These are phyloP conservation scores for Backusella luteola DNA, from an alignment of 192 early-diverging fungal genomes.

Conservation along the genomic window DNA sequence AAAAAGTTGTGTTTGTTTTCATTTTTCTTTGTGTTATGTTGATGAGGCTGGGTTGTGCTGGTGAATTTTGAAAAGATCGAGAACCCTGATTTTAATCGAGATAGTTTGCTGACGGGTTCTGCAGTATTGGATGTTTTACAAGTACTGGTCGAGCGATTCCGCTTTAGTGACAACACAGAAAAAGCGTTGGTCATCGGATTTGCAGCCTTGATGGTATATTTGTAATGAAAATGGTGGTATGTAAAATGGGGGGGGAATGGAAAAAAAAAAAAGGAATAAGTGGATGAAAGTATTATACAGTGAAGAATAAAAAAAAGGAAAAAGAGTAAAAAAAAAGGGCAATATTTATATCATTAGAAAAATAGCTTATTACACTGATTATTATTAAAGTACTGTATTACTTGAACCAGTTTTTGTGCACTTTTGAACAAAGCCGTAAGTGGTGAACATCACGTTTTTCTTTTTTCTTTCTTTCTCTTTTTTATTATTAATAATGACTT, in stretches of 20 bases:
- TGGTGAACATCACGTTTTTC: background rate
- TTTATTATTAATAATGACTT: background rate
- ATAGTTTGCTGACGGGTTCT: constrained; percentile 1
- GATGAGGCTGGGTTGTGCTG: background rate
- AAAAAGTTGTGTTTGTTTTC: background rate
- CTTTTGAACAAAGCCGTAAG: background rate
- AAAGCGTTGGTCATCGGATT: constrained; percentile 15
- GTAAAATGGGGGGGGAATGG: background rate
- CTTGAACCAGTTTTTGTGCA: background rate
- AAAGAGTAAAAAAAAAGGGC: no score
- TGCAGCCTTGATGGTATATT: background rate
- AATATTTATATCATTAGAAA: no score
- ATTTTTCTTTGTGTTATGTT: background rate
- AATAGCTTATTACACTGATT: background rate
- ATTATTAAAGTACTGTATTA: background rate
- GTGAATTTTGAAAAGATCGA: constrained; percentile 1
- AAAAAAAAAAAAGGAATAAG: background rate
- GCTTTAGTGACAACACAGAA: constrained; percentile 10
- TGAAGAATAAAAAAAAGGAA: background rate
- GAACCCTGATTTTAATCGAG: constrained; percentile 12
- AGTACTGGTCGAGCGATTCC: constrained; percentile 14
- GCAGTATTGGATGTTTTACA: background rate
- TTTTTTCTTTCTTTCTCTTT: background rate
- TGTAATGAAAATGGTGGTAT: background rate
- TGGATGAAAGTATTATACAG: background rate